These are phyloP conservation scores for Pichia thaimueangensis DNA, from an alignment of 805 yeast genomes.

Conservation along the genomic window DNA sequence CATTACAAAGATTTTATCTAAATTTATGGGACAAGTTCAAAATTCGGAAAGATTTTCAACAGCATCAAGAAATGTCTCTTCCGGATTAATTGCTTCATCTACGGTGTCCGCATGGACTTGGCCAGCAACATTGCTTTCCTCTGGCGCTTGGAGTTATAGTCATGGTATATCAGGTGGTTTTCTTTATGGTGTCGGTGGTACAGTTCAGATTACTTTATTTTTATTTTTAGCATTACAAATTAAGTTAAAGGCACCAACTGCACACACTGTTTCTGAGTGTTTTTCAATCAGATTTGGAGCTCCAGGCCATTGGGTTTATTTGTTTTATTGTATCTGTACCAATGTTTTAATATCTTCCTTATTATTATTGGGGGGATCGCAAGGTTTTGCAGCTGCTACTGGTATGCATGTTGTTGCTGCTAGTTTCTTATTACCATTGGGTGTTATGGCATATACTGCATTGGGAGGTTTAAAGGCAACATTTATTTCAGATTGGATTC, in stretches of 20 bases:
- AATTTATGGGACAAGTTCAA: conserved; percentile 33
- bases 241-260: conserved; percentile 36
- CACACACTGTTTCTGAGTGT: conserved; percentile 39
- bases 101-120: conserved; percentile 44
- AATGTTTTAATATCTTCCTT: conserved; percentile 32
- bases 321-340: conserved; percentile 32
- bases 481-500: conserved; percentile 47
- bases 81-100: conserved; percentile 39
- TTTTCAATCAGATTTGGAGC: conserved; percentile 35
- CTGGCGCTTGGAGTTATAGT: conserved; percentile 35
- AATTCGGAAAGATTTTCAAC: conserved; percentile 37
- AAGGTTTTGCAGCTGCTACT: conserved; percentile 34
- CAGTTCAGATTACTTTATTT: conserved; percentile 34
- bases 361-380: conserved; percentile 37
- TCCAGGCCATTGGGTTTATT: conserved; percentile 31
- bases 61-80: conserved; percentile 35
- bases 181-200: conserved; percentile 33
- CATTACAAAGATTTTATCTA: conserved; percentile 32
- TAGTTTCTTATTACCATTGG: conserved; percentile 38
- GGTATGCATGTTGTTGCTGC: conserved; percentile 45
- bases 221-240: conserved; percentile 34
- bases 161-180: conserved; percentile 39
- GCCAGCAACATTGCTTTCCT: conserved; percentile 36
- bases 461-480: conserved; percentile 51
- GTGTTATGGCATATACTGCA: conserved; percentile 42